Evolutionary conservation across 768 basidiomycete species (phyloP), one percentile per base, ranked within the genome.

Genomic region (Tephrocybe sp.): DNA sequence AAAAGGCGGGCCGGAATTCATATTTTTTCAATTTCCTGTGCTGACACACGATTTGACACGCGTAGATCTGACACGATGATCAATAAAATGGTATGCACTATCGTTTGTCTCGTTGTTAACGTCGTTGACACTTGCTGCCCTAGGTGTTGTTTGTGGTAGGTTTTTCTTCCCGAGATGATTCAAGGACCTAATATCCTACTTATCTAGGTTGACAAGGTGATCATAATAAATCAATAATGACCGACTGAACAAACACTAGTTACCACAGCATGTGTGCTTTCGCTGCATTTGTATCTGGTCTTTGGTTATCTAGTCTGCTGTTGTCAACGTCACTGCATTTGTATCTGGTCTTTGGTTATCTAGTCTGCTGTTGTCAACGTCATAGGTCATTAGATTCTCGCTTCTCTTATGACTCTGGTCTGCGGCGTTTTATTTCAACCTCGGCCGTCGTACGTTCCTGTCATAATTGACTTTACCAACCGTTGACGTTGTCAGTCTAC

Each of bases 351-450:
- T 19, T 39, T 17, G 4, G 14, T n/a, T n/a, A n/a, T n/a, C n/a
- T n/a, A n/a, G n/a, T n/a, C n/a, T 14, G 17, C 11, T 36, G 17
- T 14, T 17, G 3, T 3, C 11, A 13, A 14, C 36, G 5, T 12
- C 6, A 17, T 13, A 39, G 26, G 3, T 40, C 19, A 19, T 17
- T 41, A 69, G 68, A 50, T 68, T 9, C 47, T 62, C 26, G 51
- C 51, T 4, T 66, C 66, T 3, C 62, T 62, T 5, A 52, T 52
- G 10, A 62, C 65, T 0, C 56, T 70, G 5, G 62, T 70, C 16
- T 70, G 65, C 67, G 0, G 53, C 60, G 0, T 68, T 67, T 48
- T 66, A 68, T 45, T 68, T 70, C 56, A 66, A 64, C 54, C 66
- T 70, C 40, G 66, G 67, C 8, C 63, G 68, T 4, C 53, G 68